A percentile compares a stretch with the other conserved stretches of the same genome.
These are phyloP conservation scores for Annulohypoxylon stygium DNA, from an alignment of 495 filamentous ascomycete genomes.

Conservation along the genomic window DNA sequence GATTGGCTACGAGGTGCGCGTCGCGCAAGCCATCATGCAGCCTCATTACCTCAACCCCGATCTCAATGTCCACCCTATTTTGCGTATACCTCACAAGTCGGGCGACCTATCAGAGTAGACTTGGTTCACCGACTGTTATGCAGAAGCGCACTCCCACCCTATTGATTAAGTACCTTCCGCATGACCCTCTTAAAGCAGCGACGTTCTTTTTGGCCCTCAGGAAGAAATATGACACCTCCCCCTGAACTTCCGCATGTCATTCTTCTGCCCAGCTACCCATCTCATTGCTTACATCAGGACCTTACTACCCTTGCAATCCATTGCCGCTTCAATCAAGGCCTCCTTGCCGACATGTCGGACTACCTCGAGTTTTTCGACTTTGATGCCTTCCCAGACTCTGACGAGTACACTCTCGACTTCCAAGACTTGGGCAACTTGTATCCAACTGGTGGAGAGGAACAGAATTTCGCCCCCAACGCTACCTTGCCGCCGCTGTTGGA, in stretches of 20 bases:
- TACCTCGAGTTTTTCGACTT: constrained; percentile 84
- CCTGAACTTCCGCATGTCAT: neutral
- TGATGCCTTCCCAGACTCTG: constrained; percentile 80
- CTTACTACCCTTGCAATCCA: constrained; percentile 14
- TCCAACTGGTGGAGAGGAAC: constrained; percentile 40
- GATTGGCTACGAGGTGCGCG: constrained; percentile 1
- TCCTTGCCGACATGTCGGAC: constrained; percentile 42
- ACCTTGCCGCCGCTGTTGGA: constrained; percentile 63
- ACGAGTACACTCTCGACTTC: constrained; percentile 81
- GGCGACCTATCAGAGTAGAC: constrained; percentile 17
- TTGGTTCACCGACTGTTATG: neutral
- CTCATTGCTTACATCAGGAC: constrained; percentile 11
- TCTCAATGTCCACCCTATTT: constrained; percentile 28
- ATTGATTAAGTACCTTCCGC: constrained; percentile 38
- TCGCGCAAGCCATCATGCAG: constrained; percentile 27
- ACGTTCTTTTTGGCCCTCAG: neutral
- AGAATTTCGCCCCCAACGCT: constrained; percentile 53
- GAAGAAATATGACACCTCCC: constrained; percentile 41
- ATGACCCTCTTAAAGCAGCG: constrained; percentile 30
- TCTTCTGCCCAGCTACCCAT: neutral
- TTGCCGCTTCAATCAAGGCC: constrained; percentile 42
- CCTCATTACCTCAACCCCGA: constrained; percentile 2
- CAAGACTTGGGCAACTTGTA: constrained; percentile 52
- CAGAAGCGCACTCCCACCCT: constrained; percentile 33
- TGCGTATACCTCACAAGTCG: constrained; percentile 21